phyloP scores from a whole-genome alignment of 2,329 filamentous ascomycete species.

The Neodidymelliopsis sp. region DNA sequence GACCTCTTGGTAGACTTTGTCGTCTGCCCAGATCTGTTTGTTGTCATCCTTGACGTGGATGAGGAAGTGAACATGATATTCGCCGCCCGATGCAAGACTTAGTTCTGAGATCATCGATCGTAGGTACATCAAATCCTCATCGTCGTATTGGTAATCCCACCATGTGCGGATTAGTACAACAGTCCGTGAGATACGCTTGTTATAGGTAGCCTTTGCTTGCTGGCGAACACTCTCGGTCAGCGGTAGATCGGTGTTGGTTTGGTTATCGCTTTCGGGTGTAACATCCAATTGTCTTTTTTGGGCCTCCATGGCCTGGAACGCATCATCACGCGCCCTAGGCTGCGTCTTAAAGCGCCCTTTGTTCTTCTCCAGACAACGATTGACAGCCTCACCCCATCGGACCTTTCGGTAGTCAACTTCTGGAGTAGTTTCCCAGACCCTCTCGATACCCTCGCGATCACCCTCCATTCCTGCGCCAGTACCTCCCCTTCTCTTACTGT shows the following conservation, averaged over 20 bases:
- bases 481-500: constrained; percentile 79
- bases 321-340: constrained; percentile 43
- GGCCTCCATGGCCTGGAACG: constrained; percentile 51
- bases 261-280: constrained; percentile 5
- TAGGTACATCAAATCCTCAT: constrained; percentile 82
- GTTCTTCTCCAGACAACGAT: constrained; percentile 76
- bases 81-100: constrained; percentile 77
- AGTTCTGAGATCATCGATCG: constrained; percentile 83
- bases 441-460: constrained; percentile 79
- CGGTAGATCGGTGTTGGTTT: constrained; percentile 19
- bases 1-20: constrained; percentile 74
- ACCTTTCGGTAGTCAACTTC: constrained; percentile 80
- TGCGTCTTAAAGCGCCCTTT: constrained; percentile 68
- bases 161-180: constrained; percentile 84
- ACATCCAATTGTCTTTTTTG: constrained; percentile 32
- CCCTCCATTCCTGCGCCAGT: constrained; percentile 86
- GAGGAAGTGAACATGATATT: constrained; percentile 84
- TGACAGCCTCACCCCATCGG: constrained; percentile 81
- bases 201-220: constrained; percentile 38
- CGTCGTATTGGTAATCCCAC: constrained; percentile 79
- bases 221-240: constrained; percentile 20
- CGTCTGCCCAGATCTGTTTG: constrained; percentile 81
- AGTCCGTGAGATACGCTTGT: constrained; percentile 64
- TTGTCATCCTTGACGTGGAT: constrained; percentile 84
- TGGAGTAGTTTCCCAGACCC: constrained; percentile 74